Conservation (phyloP, 1,284 basidiomycete genomes). For the Trametes polyzona region DNA sequence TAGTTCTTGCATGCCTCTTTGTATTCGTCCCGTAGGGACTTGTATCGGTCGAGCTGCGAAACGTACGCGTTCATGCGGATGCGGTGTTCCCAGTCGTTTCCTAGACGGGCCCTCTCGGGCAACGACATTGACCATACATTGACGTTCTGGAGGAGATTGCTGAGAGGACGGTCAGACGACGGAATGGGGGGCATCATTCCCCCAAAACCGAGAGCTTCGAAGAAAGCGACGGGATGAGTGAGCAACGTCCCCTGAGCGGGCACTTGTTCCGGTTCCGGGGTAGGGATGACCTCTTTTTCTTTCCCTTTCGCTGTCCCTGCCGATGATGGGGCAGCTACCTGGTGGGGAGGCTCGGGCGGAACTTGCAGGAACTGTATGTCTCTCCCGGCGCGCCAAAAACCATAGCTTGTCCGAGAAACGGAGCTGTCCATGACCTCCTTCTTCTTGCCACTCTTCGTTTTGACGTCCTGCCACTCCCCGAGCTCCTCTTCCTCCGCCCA, state of each 20-base stretch:
- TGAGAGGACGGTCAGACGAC: constrained; percentile 13
- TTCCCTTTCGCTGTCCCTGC: constrained; percentile 1
- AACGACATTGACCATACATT: constrained; percentile 36
- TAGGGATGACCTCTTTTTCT: constrained; percentile 1
- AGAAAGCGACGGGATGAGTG: constrained; percentile 28
- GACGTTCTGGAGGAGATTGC: constrained; percentile 11
- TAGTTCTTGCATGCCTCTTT: constrained; percentile 35
- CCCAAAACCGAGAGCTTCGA: constrained; percentile 15
- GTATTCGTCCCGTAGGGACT: constrained; percentile 38
- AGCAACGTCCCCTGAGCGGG: neutral
- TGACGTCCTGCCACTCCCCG: constrained; percentile 22
- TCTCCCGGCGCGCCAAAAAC: constrained; percentile 47
- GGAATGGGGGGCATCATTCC: constrained; percentile 25
- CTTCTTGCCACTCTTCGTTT: constrained; percentile 21
- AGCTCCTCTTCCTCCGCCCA: constrained; percentile 20
- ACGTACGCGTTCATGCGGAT: constrained; percentile 35
- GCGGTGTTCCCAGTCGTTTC: constrained; percentile 29
- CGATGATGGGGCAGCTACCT: neutral
- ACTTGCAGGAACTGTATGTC: constrained; percentile 21
- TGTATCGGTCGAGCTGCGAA: constrained; percentile 42
- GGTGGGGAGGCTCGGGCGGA: neutral
- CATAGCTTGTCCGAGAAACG: constrained; percentile 38
- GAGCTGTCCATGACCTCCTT: constrained; percentile 8
- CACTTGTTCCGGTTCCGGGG: too few relatives aligned
- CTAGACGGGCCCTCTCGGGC: constrained; percentile 29